Evolutionary conservation across 1,284 basidiomycete genomes (phyloP).

Genomic region (Porogramme epimiltina): DNA sequence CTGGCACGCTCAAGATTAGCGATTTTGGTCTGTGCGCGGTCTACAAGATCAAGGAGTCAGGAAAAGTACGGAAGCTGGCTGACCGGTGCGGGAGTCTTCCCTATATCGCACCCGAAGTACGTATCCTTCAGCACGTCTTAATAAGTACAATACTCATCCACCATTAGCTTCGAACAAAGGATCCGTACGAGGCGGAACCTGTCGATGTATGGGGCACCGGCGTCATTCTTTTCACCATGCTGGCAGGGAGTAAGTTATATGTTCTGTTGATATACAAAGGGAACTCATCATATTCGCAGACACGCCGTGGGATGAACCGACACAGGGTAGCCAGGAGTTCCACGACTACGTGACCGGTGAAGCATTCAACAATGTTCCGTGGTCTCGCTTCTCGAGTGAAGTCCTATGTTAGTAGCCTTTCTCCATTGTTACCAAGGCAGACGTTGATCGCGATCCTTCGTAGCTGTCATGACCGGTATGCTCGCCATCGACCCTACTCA

Average conservation of each 20-base stretch:
- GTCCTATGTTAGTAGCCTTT: conserved; percentile 55
- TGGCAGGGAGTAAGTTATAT: conserved; percentile 92
- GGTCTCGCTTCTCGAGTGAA: conserved; percentile 70
- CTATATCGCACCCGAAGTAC: conserved; percentile 92
- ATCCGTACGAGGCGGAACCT: conserved; percentile 85
- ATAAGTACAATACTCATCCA: conserved; percentile 33
- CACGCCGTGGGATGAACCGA: conserved; percentile 98
- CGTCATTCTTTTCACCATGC: conserved; percentile 92
- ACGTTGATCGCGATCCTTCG: not conserved
- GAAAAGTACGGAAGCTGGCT: conserved; percentile 66
- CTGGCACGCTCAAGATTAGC: conserved; percentile 86
- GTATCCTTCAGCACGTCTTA: not conserved
- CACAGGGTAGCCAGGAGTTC: conserved; percentile 79
- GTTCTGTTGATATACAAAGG: too few relatives aligned
- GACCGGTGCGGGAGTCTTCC: conserved; percentile 94
- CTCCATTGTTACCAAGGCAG: too few relatives aligned
- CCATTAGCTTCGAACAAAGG: conserved; percentile 30
- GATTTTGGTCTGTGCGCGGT: conserved; percentile 96
- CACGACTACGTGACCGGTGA: conserved; percentile 74
- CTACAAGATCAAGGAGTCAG: conserved; percentile 87
- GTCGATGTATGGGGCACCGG: conserved; percentile 97
- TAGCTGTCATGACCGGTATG: conserved; percentile 76
- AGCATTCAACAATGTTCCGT: conserved; percentile 80
- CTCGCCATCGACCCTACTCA: conserved; percentile 73
- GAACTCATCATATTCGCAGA: conserved; percentile 49